phyloP scores from a whole-genome alignment of 768 basidiomycete species.

The Amanita phalloides region DNA sequence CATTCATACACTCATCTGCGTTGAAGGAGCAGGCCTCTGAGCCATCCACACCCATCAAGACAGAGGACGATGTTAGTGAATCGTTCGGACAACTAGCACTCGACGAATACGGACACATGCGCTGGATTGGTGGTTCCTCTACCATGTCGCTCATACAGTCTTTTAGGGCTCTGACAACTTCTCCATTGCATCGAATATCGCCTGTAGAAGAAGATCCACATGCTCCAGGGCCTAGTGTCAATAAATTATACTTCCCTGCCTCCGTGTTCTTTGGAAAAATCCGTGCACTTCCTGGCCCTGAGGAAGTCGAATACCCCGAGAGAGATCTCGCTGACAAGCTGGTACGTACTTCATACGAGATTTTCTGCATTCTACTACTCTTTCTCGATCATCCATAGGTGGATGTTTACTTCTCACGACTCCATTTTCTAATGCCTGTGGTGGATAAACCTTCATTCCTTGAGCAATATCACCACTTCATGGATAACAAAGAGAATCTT shows the following conservation, averaged over 20 bases:
- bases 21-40: constrained; percentile 24
- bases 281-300: constrained; percentile 68
- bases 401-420: constrained; percentile 76
- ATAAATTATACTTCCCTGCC: constrained; percentile 83
- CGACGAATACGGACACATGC: constrained; percentile 83
- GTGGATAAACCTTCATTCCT: constrained; percentile 82
- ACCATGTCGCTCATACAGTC: constrained; percentile 90
- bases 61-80: constrained; percentile 72
- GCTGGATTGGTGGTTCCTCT: constrained; percentile 88
- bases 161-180: constrained; percentile 66
- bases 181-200: constrained; percentile 66
- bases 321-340: constrained; percentile 81
- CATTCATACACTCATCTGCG: constrained; percentile 23
- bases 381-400: constrained; percentile 39
- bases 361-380: constrained; percentile 6
- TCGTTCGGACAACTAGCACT: constrained; percentile 82
- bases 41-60: constrained; percentile 36
- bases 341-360: constrained; percentile 32
- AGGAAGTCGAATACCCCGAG: constrained; percentile 82
- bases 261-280: constrained; percentile 83
- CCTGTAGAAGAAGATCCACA: constrained; percentile 79
- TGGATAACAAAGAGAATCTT: constrained; percentile 55
- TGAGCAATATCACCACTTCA: constrained; percentile 56
- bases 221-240: constrained; percentile 68
- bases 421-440: constrained; percentile 84